A percentile compares a stretch with the other conserved stretches of the same genome.
Conservation (phyloP, 768 basidiomycete species). For the Tylopilus subfusipes region DNA sequence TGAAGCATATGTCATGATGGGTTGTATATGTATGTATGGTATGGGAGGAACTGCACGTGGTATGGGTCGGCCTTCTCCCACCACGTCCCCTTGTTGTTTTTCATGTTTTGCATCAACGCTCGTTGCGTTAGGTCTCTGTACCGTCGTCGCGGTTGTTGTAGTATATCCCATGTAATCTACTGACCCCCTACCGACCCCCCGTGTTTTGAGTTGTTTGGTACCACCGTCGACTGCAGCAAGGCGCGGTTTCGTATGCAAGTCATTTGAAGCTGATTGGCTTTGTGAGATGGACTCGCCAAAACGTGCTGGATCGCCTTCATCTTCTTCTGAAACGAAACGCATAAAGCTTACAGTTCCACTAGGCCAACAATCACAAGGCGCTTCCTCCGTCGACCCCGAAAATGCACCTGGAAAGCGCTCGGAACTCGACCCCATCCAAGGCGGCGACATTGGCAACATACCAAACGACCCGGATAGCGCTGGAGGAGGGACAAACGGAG, state of each 20-base stretch:
- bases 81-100: not conserved
- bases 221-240: not conserved
- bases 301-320: constrained; percentile 57
- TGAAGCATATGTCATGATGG: not conserved
- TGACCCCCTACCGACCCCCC: constrained; percentile 15
- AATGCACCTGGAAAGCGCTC: constrained; percentile 80
- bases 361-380: constrained; percentile 56
- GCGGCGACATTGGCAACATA: constrained; percentile 77
- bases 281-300: constrained; percentile 59
- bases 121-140: not conserved
- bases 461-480: constrained; percentile 35
- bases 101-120: not conserved
- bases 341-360: constrained; percentile 50
- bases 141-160: not conserved
- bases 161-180: not conserved
- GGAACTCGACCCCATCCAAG: constrained; percentile 81
- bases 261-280: constrained; percentile 26
- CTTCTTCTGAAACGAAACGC: constrained; percentile 54
- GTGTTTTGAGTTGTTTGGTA: constrained; percentile 20
- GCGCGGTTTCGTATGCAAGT: constrained; percentile 11
- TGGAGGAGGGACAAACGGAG: constrained; percentile 9
- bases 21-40: not conserved
- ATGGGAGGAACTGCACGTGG: not conserved
- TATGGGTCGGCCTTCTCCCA: not conserved
- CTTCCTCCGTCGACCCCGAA: constrained; percentile 72